Evolutionary conservation across 352 stramenopile genomes (phyloP), one percentile per base, ranked within the genome.

Genomic region (Elongisporangium anandrum): DNA sequence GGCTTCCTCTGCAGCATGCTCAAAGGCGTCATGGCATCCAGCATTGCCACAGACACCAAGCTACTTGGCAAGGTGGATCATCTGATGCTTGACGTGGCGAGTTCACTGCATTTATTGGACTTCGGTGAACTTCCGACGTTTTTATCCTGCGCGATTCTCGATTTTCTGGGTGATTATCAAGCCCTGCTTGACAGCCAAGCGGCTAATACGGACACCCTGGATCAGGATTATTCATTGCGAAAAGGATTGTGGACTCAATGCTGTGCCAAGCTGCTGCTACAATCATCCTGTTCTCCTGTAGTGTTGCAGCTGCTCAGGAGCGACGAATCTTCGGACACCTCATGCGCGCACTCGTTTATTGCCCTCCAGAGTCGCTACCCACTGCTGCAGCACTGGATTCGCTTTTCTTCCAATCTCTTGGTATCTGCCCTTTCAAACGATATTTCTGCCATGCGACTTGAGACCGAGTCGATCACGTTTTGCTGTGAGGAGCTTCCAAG

Each of bases 341-440:
- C 74, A 39, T 70, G 65, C 49, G 55, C 73, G 17, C 57, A 62
- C 2, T 64, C 68, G 22, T 87, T 92, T 22, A 59, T 88, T n/a
- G 60, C 61, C 0, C 38, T 54, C 0, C 56, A 57, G 21, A 77
- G 69, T 52, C 24, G 34, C 22, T 88, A 84, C 21, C 72, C 81
- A 21, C 78, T 90, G 16, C 51, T 90, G 2, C 81, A 92, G 56
- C 68, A 80, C 47, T 92, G 79, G 79, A 55, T 90, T 19, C 56
- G 73, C n/a, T 61, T 60, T 26, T 5, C 71, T 23, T 73, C 62
- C 29, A 65, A 61, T 52, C 20, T 84, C 5, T 15, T 41, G 5
- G 29, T 41, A 41, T 41, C 29, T 41, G 29, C 29, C 4, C 29
- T 41, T 8, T 41, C 29, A 8, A 41, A 8, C 29, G 29, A 13